Conservation (phyloP, 2,329 filamentous ascomycete species). For the Xylariaceae sp. region DNA sequence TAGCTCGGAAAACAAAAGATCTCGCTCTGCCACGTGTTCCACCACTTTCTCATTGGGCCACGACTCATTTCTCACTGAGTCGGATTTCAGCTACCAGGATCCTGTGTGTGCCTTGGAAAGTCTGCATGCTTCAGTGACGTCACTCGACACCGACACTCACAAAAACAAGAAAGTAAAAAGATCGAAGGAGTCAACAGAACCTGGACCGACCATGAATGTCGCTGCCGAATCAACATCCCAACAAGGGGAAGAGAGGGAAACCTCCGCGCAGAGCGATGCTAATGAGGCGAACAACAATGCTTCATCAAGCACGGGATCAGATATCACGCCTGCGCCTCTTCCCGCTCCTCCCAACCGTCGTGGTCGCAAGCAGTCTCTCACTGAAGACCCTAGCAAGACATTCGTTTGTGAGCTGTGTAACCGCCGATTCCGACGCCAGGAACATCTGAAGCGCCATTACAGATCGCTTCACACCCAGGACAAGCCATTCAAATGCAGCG, state of each 20-base stretch:
- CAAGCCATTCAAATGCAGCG: constrained; percentile 95
- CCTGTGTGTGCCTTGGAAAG: constrained; percentile 57
- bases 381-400: constrained; percentile 96
- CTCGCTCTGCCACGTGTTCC: constrained; percentile 63
- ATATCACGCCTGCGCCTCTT: constrained; percentile 40
- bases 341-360: constrained; percentile 74
- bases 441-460: constrained; percentile 98
- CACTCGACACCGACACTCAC: constrained; percentile 46
- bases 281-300: constrained; percentile 35
- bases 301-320: constrained; percentile 42
- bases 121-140: constrained; percentile 59
- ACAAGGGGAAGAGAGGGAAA: constrained; percentile 34
- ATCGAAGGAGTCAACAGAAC: constrained; percentile 37
- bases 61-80: constrained; percentile 72
- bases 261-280: constrained; percentile 31
- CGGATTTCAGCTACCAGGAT: constrained; percentile 70
- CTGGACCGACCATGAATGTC: constrained; percentile 41
- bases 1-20: constrained; percentile 63
- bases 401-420: constrained; percentile 97
- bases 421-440: constrained; percentile 94
- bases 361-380: constrained; percentile 96
- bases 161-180: constrained; percentile 57
- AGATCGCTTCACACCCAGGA: constrained; percentile 96
- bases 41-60: constrained; percentile 66
- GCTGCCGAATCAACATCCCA: constrained; percentile 35